These are phyloP conservation scores for Magnaporthiopsis poae DNA, from an alignment of 2,329 filamentous ascomycete genomes.

Conservation along the genomic window DNA sequence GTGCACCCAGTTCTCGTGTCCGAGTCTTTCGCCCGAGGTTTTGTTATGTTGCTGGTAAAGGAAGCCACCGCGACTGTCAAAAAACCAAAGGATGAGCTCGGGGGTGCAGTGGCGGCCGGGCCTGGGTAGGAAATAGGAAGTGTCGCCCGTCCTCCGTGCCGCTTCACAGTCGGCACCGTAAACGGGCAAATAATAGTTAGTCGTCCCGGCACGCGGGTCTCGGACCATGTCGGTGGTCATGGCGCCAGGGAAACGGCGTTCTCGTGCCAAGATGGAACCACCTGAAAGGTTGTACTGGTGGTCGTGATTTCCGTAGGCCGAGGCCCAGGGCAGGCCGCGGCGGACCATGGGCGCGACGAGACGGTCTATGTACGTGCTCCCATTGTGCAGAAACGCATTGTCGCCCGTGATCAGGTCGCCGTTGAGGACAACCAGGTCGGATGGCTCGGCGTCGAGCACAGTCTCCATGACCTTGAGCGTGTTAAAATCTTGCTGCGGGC, in stretches of 20 bases:
- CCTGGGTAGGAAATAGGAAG: too few species aligned
- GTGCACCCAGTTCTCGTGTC: conserved; percentile 33
- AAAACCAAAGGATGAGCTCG: conserved; percentile 48
- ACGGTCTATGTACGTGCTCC: conserved; percentile 36
- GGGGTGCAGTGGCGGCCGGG: conserved; percentile 13
- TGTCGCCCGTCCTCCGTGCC: neutral
- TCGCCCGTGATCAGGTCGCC: conserved; percentile 56
- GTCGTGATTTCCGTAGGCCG: conserved; percentile 54
- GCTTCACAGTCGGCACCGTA: conserved; percentile 15
- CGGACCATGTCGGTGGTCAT: conserved; percentile 19
- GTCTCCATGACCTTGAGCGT: conserved; percentile 25
- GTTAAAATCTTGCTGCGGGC: conserved; percentile 27
- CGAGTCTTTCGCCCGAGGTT: conserved; percentile 13
- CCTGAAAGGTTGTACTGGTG: conserved; percentile 38
- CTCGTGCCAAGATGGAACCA: conserved; percentile 18
- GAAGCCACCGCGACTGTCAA: conserved; percentile 45
- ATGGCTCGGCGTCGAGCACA: conserved; percentile 23
- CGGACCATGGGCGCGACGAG: conserved; percentile 38
- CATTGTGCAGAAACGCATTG: conserved; percentile 36
- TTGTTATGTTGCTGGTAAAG: conserved; percentile 23
- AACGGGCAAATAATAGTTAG: conserved; percentile 24
- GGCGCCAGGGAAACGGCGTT: conserved; percentile 16
- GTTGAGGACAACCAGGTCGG: conserved; percentile 48
- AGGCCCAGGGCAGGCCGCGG: conserved; percentile 40
- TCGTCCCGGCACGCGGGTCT: conserved; percentile 15